These are phyloP conservation scores for Pyrus hybrid DNA, from an alignment of 331 rosid species.

Conservation along the genomic window DNA sequence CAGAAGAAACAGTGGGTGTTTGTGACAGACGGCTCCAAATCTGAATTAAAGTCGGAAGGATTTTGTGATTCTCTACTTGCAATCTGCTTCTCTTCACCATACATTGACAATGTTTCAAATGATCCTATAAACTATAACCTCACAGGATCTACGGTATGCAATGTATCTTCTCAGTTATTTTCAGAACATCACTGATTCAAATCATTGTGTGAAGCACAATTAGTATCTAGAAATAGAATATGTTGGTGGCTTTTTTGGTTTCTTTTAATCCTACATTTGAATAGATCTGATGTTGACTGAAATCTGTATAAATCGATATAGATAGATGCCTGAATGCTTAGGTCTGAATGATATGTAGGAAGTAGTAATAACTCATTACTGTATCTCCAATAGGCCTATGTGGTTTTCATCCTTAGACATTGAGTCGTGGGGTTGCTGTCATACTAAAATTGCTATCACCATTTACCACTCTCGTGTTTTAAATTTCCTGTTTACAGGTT, in stretches of 20 bases:
- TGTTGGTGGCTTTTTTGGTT: background rate
- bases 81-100: constrained; percentile 66
- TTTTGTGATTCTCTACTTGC: constrained; percentile 55
- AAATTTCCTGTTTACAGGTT: constrained; percentile 40
- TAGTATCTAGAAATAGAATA: background rate
- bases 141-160: constrained; percentile 59
- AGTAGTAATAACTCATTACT: too few species aligned
- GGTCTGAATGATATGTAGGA: background rate
- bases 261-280: background rate
- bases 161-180: background rate
- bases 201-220: background rate
- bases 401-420: background rate
- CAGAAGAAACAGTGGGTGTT: constrained; percentile 85
- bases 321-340: background rate
- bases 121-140: constrained; percentile 61
- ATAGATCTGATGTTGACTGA: background rate
- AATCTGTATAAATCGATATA: background rate
- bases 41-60: constrained; percentile 36
- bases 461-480: background rate
- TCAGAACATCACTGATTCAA: background rate
- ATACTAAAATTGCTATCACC: background rate
- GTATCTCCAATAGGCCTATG: too few species aligned
- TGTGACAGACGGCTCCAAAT: constrained; percentile 67
- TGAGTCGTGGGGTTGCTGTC: background rate
- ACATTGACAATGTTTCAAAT: constrained; percentile 38